phyloP scores from a whole-genome alignment of 1,284 basidiomycete genomes.

The Ganoderma resinaceum region DNA sequence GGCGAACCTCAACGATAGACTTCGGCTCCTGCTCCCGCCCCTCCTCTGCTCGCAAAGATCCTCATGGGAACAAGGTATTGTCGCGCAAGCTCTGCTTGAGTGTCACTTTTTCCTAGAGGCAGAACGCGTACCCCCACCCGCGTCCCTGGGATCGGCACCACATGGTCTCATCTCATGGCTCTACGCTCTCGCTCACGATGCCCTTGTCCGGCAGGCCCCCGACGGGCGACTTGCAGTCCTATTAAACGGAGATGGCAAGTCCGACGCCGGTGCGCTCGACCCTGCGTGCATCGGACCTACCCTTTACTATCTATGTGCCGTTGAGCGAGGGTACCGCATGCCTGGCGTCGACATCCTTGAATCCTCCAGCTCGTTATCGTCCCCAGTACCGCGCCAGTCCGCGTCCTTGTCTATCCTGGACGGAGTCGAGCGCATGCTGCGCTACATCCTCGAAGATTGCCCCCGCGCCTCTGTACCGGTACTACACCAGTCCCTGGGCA shows the following conservation, averaged over 20 bases:
- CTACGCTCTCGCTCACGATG: slow-evolving; percentile 32
- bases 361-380: not conserved
- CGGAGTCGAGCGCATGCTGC: slow-evolving; percentile 33
- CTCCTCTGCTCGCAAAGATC: slow-evolving; percentile 33
- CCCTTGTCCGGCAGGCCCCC: slow-evolving; percentile 31
- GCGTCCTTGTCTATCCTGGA: slow-evolving; percentile 15
- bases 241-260: slow-evolving; percentile 33
- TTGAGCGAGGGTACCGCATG: not conserved
- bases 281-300: slow-evolving; percentile 31
- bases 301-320: not conserved
- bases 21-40: slow-evolving; percentile 26
- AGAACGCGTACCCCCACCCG: not conserved
- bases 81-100: slow-evolving; percentile 36
- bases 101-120: slow-evolving; percentile 15
- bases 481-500: not conserved
- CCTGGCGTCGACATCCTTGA: not conserved
- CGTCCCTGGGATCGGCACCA: not conserved
- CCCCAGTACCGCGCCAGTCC: slow-evolving; percentile 12
- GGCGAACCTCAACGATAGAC: not conserved
- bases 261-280: slow-evolving; percentile 32
- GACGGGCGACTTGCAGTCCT: slow-evolving; percentile 33
- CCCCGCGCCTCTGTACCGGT: slow-evolving; percentile 24
- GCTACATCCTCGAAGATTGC: slow-evolving; percentile 29
- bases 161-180: slow-evolving; percentile 27
- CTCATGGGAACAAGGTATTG: slow-evolving; percentile 37